Evolutionary conservation across 129 eudicot genomes (phyloP).

Genomic region (Oenanthe sinensis): DNA sequence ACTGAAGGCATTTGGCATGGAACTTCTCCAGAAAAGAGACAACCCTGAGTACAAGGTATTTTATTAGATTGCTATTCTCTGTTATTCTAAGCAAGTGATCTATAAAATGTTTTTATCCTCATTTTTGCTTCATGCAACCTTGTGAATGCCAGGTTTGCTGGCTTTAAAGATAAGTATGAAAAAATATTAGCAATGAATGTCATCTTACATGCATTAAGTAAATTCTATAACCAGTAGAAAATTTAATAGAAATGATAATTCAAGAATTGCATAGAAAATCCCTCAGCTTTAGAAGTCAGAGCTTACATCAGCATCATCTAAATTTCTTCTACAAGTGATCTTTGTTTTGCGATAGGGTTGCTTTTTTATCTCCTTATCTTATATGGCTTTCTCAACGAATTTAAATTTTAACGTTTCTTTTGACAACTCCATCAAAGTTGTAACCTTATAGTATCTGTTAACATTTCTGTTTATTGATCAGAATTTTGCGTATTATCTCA

Average conservation of each 20-base stretch:
- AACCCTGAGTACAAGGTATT: constrained; percentile 75
- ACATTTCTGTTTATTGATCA: background rate
- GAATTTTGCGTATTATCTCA: background rate
- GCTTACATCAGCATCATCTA: background rate
- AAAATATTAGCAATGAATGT: background rate
- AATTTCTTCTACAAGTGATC: background rate
- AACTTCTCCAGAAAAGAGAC: constrained; percentile 64
- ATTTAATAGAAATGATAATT: background rate
- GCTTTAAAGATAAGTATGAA: background rate
- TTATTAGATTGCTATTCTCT: background rate
- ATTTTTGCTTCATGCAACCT: background rate
- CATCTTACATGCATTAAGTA: background rate
- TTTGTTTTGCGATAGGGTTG: background rate
- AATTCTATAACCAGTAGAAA: background rate
- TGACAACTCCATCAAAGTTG: background rate
- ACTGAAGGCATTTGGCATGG: constrained; percentile 86
- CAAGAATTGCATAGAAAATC: background rate
- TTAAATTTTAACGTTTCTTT: background rate
- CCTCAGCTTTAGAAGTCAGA: background rate
- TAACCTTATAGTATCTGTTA: background rate
- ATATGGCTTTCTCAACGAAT: background rate
- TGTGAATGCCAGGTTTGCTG: background rate
- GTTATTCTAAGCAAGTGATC: background rate
- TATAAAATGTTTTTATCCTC: background rate
- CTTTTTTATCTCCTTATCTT: background rate